Conservation (phyloP, 345 rosid species). For the Arabis hirsuta region DNA sequence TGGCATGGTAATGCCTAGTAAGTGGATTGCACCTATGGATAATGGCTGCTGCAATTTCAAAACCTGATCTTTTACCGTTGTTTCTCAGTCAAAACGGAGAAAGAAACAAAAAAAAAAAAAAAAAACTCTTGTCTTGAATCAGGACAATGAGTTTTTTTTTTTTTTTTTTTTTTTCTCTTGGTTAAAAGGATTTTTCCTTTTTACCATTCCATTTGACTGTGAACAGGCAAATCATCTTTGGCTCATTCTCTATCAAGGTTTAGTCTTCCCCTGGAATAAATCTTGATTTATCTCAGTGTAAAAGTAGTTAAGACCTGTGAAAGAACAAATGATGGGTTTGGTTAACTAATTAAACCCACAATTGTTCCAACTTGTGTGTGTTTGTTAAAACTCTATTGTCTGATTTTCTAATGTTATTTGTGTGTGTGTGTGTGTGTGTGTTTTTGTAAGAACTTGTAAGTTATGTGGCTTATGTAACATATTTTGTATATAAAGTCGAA, state of each 20-base stretch:
- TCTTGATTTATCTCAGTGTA: slow-evolving; percentile 23
- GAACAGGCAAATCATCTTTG: slow-evolving; percentile 98
- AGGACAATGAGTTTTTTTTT: slow-evolving; percentile 17
- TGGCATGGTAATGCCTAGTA: slow-evolving; percentile 67
- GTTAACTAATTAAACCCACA: slow-evolving; percentile 15
- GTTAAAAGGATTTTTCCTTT: slow-evolving; percentile 31
- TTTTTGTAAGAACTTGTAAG: slow-evolving; percentile 7
- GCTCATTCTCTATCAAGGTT: slow-evolving; percentile 44
- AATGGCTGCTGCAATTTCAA: slow-evolving; percentile 65
- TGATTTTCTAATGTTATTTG: slow-evolving; percentile 2
- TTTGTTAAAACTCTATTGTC: not conserved
- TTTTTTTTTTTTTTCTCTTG: slow-evolving; percentile 4
- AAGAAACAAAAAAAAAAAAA: not conserved
- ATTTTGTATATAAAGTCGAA: not conserved
- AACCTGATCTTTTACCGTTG: slow-evolving; percentile 48
- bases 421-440: not conserved
- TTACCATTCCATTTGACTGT: slow-evolving; percentile 55
- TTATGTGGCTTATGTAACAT: slow-evolving; percentile 28
- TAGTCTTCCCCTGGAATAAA: not conserved
- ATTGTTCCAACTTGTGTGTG: slow-evolving; percentile 25
- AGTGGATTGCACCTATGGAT: slow-evolving; percentile 64
- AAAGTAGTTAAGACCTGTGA: slow-evolving; percentile 28
- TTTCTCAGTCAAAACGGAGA: slow-evolving; percentile 32
- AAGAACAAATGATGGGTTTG: slow-evolving; percentile 35
- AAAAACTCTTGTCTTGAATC: slow-evolving; percentile 14